A percentile compares a stretch with the other conserved stretches of the same genome.
Evolutionary conservation across 225 moss, liverwort and hornwort genomes (phyloP).

Genomic region (Bryum argenteum): DNA sequence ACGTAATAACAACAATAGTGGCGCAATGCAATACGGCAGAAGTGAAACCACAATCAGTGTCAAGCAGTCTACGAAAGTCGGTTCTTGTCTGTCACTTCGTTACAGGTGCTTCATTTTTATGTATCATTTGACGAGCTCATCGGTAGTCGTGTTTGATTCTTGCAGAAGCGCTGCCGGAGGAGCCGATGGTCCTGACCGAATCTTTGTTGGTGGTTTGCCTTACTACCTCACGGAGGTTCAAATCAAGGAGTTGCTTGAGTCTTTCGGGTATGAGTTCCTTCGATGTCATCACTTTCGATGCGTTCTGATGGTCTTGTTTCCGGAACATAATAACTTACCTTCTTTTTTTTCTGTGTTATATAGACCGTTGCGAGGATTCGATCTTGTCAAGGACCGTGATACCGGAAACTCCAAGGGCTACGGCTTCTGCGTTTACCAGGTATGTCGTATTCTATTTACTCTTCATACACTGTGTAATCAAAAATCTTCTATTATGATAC

Average conservation of each 20-base stretch:
- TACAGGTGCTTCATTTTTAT: background rate
- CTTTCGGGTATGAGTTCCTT: conserved; percentile 72
- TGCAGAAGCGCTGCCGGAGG: conserved; percentile 89
- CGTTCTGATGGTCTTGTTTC: background rate
- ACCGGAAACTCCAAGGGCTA: conserved; percentile 99
- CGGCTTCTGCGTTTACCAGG: conserved; percentile 99
- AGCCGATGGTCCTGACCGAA: conserved; percentile 97
- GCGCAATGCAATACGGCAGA: background rate
- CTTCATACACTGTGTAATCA: background rate
- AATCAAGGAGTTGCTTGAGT: conserved; percentile 93
- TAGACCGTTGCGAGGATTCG: conserved; percentile 93
- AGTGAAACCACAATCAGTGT: background rate
- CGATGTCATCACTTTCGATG: background rate
- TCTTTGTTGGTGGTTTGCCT: conserved; percentile 96
- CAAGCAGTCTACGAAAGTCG: background rate
- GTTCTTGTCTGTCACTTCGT: conserved; percentile 1
- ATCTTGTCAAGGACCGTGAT: conserved; percentile 96
- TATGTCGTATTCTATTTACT: conserved; percentile 21
- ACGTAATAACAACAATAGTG: background rate
- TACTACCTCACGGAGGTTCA: conserved; percentile 95
- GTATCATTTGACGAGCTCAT: background rate
- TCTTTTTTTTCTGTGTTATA: conserved; percentile 17
- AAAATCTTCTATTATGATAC: no score
- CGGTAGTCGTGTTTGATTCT: background rate
- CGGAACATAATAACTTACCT: conserved; percentile 9